Evolutionary conservation across 768 basidiomycete species (phyloP), one percentile per base, ranked within the genome.

Genomic region (Gelatoporia subvermispora): DNA sequence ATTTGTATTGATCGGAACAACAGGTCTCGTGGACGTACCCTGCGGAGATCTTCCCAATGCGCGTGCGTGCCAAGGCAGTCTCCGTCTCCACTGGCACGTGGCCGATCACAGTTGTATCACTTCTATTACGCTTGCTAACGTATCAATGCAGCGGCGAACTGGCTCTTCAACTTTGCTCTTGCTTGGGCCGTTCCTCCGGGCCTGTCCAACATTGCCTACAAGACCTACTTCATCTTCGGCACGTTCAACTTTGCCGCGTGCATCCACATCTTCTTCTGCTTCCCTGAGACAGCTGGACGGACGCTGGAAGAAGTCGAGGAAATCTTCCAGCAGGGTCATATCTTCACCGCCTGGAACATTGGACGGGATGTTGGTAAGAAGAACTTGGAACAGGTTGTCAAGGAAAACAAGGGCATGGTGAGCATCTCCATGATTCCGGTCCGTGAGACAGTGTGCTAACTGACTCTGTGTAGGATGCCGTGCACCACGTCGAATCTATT

Each of bases 271-370:
- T 70, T 84, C 59, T 88, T 89, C 75, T 83, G 84, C 75, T 89
- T 78, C 74, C 88, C 86, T 11, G 88, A 89, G 65, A 87, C 85
- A 2, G 80, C 81, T 13, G 80, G 81, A 3, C 74, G 84, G 0
- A 78, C 83, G 2, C 76, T 90, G 8, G 88, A 90, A 65, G 87
- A 90, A 64, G 75, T 89, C 36, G 88, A 90, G 60, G 86, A 82
- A 4, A 77, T 89, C 54, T 89, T 90, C 70, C 67, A 70, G 4
- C 77, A 82, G 55, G 85, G 84, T 0, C 79, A 89, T 55, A 61
- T 66, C 25, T 89, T 84, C 67, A 72, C 79, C 16, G 85, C 88
- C 4, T 89, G 88, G 87, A 76, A 74, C 51, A 75, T 87, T 53
- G 71, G 72, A 35, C 73, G 75, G 52, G 65, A 79, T 31, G 79